Percentiles rank a stretch among this genome's conserved stretches.
phyloP scores from a whole-genome alignment of 768 basidiomycete species.

The Termitomyces sp. region DNA sequence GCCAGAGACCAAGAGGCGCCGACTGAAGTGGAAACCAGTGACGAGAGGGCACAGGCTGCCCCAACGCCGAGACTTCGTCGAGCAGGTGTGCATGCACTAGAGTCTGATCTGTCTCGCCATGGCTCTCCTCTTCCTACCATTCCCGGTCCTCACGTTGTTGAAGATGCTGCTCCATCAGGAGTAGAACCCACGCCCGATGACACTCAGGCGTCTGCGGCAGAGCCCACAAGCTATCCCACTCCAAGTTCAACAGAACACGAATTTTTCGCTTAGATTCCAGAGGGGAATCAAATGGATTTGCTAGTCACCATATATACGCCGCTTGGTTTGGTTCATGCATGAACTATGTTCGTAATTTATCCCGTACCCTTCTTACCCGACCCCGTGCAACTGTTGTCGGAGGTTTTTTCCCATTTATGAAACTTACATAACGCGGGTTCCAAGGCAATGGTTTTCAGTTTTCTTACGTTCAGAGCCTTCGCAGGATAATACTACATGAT shows the following conservation, averaged over 20 bases:
- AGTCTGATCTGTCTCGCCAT: slow-evolving; percentile 48
- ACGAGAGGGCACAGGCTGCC: slow-evolving; percentile 21
- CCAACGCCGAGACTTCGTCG: slow-evolving; percentile 53
- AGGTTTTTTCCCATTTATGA: not conserved
- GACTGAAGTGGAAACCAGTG: slow-evolving; percentile 24
- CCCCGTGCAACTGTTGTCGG: not conserved
- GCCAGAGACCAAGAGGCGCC: slow-evolving; percentile 9
- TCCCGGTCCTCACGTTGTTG: slow-evolving; percentile 1
- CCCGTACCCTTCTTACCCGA: not conserved
- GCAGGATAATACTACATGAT: not conserved
- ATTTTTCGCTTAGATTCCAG: slow-evolving; percentile 24
- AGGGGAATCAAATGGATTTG: slow-evolving; percentile 4
- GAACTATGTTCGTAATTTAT: slow-evolving; percentile 6
- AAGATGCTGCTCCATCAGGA: not conserved
- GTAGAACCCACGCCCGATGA: slow-evolving; percentile 3
- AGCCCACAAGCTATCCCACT: slow-evolving; percentile 39
- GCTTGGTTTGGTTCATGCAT: slow-evolving; percentile 6
- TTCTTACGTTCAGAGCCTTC: not conserved
- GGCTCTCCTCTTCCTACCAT: slow-evolving; percentile 28
- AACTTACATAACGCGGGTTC: not conserved
- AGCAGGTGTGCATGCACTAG: slow-evolving; percentile 62
- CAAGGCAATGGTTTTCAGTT: not conserved
- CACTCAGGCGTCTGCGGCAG: slow-evolving; percentile 14
- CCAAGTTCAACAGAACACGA: slow-evolving; percentile 42
- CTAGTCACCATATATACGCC: slow-evolving; percentile 9